Evolutionary conservation across 257 asterid genomes (phyloP).

Genomic region (Solanum phureja): DNA sequence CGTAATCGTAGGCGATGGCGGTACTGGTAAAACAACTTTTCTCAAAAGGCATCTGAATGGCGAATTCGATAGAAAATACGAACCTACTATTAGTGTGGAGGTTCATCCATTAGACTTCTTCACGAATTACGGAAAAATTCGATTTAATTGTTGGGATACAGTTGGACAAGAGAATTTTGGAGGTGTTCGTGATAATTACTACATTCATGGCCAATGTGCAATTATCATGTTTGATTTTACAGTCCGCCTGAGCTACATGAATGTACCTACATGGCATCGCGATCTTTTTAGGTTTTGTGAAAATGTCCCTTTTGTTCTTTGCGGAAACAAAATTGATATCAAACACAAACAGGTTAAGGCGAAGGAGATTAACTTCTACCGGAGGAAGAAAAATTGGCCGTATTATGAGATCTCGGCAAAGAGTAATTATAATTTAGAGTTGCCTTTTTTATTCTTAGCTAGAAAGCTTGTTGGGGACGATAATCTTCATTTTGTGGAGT

Average conservation of each 20-base stretch:
- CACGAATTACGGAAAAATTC: conserved; percentile 29
- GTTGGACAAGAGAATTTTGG: conserved; percentile 72
- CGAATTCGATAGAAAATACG: neutral
- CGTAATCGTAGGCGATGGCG: neutral
- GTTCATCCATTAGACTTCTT: conserved; percentile 36
- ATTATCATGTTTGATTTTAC: neutral
- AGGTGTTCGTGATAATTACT: conserved; percentile 67
- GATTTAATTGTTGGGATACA: conserved; percentile 73
- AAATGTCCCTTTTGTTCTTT: neutral
- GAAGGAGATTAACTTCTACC: neutral
- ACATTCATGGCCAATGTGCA: conserved; percentile 8
- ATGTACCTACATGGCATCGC: neutral
- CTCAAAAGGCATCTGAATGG: neutral
- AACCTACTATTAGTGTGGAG: conserved; percentile 50
- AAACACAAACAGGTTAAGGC: neutral
- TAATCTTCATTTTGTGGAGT: neutral
- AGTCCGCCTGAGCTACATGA: neutral
- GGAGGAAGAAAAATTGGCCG: neutral
- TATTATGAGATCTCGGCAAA: neutral
- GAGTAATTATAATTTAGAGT: neutral
- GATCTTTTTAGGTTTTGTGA: neutral
- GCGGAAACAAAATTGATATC: neutral
- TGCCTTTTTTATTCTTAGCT: neutral
- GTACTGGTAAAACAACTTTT: neutral
- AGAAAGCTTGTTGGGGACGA: neutral